Evolutionary conservation across 164 flowering plant species (phyloP).

Genomic region (Tetracentron sinense): DNA sequence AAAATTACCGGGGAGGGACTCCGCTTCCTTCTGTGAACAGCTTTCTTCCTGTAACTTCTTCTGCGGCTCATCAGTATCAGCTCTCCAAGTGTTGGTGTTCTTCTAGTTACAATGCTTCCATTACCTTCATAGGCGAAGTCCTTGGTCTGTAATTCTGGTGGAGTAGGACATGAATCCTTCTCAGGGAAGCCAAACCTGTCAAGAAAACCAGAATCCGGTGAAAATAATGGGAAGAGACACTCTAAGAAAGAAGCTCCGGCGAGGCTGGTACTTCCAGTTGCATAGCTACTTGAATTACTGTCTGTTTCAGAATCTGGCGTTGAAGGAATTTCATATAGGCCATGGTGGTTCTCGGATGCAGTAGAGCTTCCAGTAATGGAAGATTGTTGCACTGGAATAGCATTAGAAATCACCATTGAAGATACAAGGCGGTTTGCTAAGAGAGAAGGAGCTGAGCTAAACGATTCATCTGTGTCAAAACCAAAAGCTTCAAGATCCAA

Average conservation of each 20-base stretch:
- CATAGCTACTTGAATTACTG: constrained; percentile 41
- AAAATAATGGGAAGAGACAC: constrained; percentile 54
- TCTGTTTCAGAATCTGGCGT: constrained; percentile 41
- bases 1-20: constrained; percentile 37
- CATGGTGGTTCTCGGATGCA: constrained; percentile 9
- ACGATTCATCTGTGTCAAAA: constrained; percentile 31
- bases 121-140: constrained; percentile 19
- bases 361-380: neutral
- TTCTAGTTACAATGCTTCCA: constrained; percentile 22
- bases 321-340: constrained; percentile 17
- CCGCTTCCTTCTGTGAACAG: constrained; percentile 33
- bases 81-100: constrained; percentile 72
- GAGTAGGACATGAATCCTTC: constrained; percentile 8
- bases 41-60: constrained; percentile 45
- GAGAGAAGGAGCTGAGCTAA: constrained; percentile 36
- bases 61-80: constrained; percentile 72
- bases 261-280: constrained; percentile 42
- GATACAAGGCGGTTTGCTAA: constrained; percentile 38
- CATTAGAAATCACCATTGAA: constrained; percentile 25
- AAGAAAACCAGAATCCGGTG: constrained; percentile 42
- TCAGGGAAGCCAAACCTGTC: constrained; percentile 27
- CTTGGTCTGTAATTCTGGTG: constrained; percentile 9
- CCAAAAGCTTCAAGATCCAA: constrained; percentile 34
- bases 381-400: constrained; percentile 33
- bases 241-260: constrained; percentile 55